phyloP scores from a whole-genome alignment of 140 eudicot genomes.

The Bidens hawaiensis region DNA sequence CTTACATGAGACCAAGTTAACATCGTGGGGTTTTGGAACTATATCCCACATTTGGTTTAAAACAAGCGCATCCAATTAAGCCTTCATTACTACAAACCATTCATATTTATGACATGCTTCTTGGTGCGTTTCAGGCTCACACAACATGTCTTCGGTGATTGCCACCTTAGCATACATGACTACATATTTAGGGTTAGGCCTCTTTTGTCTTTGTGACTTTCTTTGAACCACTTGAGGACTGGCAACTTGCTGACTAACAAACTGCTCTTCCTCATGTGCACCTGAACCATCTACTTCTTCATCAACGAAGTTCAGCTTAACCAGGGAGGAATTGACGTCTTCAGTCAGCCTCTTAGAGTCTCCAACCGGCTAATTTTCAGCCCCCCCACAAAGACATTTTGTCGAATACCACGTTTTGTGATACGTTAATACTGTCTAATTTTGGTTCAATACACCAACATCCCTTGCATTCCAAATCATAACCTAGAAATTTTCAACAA shows the following conservation, averaged over 20 bases:
- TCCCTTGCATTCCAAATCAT: not conserved
- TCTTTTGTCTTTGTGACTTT: too few species aligned
- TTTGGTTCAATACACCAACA: not conserved
- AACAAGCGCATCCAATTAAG: not conserved
- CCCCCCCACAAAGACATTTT: not conserved
- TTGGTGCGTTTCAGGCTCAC: not conserved
- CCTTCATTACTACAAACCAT: not conserved
- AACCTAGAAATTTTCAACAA: not conserved
- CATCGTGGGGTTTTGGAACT: not conserved
- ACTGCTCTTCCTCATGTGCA: too few species aligned
- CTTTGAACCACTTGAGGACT: too few species aligned
- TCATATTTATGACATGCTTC: not conserved
- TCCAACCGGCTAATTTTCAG: not conserved
- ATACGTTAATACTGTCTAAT: not conserved
- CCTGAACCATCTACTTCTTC: too few species aligned
- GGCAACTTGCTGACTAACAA: too few species aligned
- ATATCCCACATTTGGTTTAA: not conserved
- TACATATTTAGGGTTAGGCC: too few species aligned
- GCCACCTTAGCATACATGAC: too few species aligned
- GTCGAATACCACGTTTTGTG: not conserved
- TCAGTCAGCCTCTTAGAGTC: too few species aligned
- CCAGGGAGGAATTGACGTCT: too few species aligned
- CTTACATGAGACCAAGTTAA: not conserved
- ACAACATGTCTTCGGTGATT: too few species aligned
- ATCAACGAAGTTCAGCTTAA: too few species aligned